Percentiles rank a stretch among this genome's conserved stretches.
Conservation (phyloP, 352 stramenopile species). For the Phytophthora sojae region DNA sequence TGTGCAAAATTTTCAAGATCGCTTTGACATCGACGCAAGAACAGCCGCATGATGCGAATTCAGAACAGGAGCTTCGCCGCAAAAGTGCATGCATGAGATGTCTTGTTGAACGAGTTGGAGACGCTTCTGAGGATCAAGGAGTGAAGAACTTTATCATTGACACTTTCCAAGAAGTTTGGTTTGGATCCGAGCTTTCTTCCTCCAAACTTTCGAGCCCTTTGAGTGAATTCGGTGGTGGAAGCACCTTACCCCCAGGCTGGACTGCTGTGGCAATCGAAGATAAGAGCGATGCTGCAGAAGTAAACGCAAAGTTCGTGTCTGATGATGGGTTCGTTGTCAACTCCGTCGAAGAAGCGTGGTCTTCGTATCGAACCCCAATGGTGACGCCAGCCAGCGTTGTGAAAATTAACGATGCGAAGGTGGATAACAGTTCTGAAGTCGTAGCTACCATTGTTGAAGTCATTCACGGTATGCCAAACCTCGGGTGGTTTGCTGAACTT, state of each 20-base stretch:
- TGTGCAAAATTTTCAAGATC: slow-evolving; percentile 85
- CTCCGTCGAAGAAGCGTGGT: slow-evolving; percentile 73
- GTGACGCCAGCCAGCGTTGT: slow-evolving; percentile 73
- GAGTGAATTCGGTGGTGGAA: slow-evolving; percentile 52
- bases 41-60: slow-evolving; percentile 7
- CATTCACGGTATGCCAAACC: slow-evolving; percentile 70
- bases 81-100: slow-evolving; percentile 77
- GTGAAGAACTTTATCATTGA: slow-evolving; percentile 91
- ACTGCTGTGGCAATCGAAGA: slow-evolving; percentile 20
- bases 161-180: slow-evolving; percentile 90
- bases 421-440: slow-evolving; percentile 65
- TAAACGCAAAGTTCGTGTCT: slow-evolving; percentile 57
- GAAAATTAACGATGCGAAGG: slow-evolving; percentile 68
- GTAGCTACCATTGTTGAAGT: slow-evolving; percentile 82
- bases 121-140: slow-evolving; percentile 69
- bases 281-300: slow-evolving; percentile 5
- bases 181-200: slow-evolving; percentile 65
- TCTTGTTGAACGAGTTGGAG: slow-evolving; percentile 80
- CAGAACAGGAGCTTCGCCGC: slow-evolving; percentile 48
- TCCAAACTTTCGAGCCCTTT: slow-evolving; percentile 43
- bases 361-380: slow-evolving; percentile 53
- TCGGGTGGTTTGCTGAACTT: slow-evolving; percentile 79
- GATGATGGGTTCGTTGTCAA: slow-evolving; percentile 57
- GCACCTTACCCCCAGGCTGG: slow-evolving; percentile 65
- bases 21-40: slow-evolving; percentile 34